Evolutionary conservation across 2,329 filamentous ascomycete species (phyloP).

Genomic region (Pseudocercospora vitis): DNA sequence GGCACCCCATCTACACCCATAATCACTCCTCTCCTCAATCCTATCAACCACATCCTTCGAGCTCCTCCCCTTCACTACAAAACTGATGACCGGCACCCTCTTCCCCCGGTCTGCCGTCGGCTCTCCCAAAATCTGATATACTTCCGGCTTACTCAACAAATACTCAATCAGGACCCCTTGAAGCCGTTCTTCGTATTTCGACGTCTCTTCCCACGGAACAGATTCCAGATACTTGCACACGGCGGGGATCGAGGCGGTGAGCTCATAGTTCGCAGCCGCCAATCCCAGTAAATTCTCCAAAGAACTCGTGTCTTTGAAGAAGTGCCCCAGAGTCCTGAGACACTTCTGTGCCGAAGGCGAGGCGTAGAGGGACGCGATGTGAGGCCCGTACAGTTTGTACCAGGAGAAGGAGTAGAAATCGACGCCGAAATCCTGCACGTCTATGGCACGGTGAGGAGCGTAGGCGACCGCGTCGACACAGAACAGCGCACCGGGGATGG

Average conservation of each 20-base stretch:
- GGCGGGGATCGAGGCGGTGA: conserved; percentile 61
- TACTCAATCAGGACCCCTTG: conserved; percentile 62
- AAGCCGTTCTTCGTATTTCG: conserved; percentile 60
- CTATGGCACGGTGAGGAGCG: conserved; percentile 69
- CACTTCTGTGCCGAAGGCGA: conserved; percentile 56
- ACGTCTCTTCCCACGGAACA: conserved; percentile 53
- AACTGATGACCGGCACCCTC: conserved; percentile 67
- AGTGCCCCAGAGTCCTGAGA: conserved; percentile 62
- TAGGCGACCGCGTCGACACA: conserved; percentile 76
- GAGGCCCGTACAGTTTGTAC: conserved; percentile 82
- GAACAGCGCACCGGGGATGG: conserved; percentile 58
- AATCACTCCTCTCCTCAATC: conserved; percentile 59
- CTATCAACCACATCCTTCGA: conserved; percentile 61
- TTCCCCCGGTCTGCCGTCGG: conserved; percentile 48
- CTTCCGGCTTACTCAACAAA: conserved; percentile 52
- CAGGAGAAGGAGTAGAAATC: conserved; percentile 78
- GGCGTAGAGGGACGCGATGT: conserved; percentile 70
- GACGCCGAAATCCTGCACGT: conserved; percentile 66
- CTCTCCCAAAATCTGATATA: conserved; percentile 60
- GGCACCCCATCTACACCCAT: conserved; percentile 65
- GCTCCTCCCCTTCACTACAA: conserved; percentile 58
- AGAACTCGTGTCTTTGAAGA: conserved; percentile 61
- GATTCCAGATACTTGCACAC: conserved; percentile 57
- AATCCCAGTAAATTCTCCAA: conserved; percentile 68
- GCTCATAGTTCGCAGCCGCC: conserved; percentile 70